A percentile compares a stretch with the other conserved stretches of the same genome.
phyloP scores from a whole-genome alignment of 225 moss, liverwort and hornwort genomes.

The Polytrichum commune region DNA sequence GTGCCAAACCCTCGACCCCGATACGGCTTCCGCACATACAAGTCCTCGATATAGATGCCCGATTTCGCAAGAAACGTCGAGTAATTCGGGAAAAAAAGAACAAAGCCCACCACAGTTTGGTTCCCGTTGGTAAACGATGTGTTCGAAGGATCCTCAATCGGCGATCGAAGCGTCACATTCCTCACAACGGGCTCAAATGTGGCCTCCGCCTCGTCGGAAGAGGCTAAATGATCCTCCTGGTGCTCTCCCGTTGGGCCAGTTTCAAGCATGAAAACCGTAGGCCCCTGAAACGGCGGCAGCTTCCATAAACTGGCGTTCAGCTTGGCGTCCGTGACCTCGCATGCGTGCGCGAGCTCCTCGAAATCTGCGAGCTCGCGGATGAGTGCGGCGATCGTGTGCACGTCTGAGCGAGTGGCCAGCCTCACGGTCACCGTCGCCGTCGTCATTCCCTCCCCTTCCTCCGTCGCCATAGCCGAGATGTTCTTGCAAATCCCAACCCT shows the following conservation, averaged over 20 bases:
- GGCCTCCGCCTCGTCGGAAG: not conserved
- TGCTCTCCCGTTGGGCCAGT: slow-evolving; percentile 11
- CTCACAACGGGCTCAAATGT: slow-evolving; percentile 33
- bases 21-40: slow-evolving; percentile 57
- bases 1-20: slow-evolving; percentile 54
- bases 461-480: not conserved
- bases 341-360: slow-evolving; percentile 42
- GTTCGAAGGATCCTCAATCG: slow-evolving; percentile 30
- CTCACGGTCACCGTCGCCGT: slow-evolving; percentile 45
- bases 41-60: slow-evolving; percentile 58
- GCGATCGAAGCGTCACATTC: slow-evolving; percentile 33
- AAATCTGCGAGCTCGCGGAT: slow-evolving; percentile 53
- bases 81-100: slow-evolving; percentile 61
- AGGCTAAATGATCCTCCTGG: not conserved
- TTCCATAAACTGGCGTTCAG: slow-evolving; percentile 34
- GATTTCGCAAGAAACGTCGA: slow-evolving; percentile 51
- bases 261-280: slow-evolving; percentile 59
- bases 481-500: not conserved
- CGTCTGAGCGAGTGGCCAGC: slow-evolving; percentile 42
- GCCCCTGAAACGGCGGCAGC: slow-evolving; percentile 48
- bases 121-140: slow-evolving; percentile 16
- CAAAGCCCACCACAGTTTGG: slow-evolving; percentile 34
- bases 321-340: slow-evolving; percentile 42
- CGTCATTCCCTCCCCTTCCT: not conserved
- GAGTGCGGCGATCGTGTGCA: slow-evolving; percentile 30